Conservation (phyloP, 2,329 filamentous ascomycete genomes). For the Alternaria arborescens region DNA sequence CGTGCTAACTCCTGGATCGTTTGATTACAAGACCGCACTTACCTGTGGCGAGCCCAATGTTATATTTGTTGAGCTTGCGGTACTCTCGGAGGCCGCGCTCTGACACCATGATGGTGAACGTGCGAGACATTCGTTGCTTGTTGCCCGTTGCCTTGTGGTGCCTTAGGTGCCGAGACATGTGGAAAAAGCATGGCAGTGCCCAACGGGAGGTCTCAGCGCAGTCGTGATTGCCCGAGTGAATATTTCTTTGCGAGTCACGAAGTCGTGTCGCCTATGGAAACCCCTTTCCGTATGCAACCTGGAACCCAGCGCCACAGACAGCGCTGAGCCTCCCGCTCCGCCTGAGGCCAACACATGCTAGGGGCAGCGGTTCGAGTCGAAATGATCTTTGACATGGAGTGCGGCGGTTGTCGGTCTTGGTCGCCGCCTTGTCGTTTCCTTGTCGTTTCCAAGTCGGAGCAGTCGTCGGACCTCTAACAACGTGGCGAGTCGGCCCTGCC, state of each 20-base stretch:
- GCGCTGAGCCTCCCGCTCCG: slow-evolving; percentile 12
- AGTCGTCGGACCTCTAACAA: background rate
- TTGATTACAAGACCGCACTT: background rate
- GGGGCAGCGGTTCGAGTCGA: background rate
- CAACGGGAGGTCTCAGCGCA: slow-evolving; percentile 1
- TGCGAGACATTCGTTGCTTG: slow-evolving; percentile 1
- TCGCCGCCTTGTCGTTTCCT: slow-evolving; percentile 4
- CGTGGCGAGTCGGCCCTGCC: slow-evolving; percentile 6
- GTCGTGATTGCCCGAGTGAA: background rate
- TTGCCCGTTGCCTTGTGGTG: background rate
- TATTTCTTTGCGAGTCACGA: background rate
- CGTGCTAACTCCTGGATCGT: background rate
- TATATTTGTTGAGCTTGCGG: slow-evolving; percentile 3
- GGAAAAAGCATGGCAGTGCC: background rate
- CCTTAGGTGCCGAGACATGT: background rate
- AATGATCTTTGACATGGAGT: slow-evolving; percentile 4
- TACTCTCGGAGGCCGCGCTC: background rate
- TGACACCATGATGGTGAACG: background rate
- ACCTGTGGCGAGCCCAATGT: slow-evolving; percentile 1
- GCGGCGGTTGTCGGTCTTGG: slow-evolving; percentile 1
- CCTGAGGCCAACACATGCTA: background rate
- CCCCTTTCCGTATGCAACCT: slow-evolving; percentile 4
- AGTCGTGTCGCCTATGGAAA: background rate
- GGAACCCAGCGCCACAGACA: slow-evolving; percentile 4
- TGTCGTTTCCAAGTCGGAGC: background rate